These are phyloP conservation scores for Endocladia muricata DNA, from an alignment of 31 red algal species.

Conservation along the genomic window DNA sequence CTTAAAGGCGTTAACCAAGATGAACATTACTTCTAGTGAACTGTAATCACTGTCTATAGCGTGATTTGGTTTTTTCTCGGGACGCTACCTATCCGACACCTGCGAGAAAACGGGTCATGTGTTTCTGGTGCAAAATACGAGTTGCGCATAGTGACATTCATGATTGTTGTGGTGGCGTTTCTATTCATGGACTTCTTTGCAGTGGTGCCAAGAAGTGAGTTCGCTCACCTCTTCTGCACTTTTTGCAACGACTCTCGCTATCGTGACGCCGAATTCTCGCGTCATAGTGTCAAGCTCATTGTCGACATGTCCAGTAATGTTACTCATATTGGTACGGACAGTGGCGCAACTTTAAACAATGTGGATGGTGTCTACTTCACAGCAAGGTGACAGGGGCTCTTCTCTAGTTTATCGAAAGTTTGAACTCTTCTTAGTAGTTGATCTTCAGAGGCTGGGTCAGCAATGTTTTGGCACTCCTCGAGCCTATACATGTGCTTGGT, in stretches of 20 bases:
- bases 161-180: constrained; percentile 36
- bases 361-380: constrained; percentile 65
- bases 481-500: too few species aligned
- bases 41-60: constrained; percentile 55
- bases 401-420: too few species aligned
- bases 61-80: constrained; percentile 43
- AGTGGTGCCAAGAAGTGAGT: constrained; percentile 60
- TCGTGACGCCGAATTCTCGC: constrained; percentile 47
- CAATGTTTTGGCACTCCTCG: too few species aligned
- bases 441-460: too few species aligned
- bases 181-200: constrained; percentile 27
- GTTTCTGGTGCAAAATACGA: constrained; percentile 39
- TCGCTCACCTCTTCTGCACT: constrained; percentile 38
- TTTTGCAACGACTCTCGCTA: constrained; percentile 69
- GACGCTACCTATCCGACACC: constrained; percentile 42
- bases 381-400: too few species aligned
- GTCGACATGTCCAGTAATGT: constrained; percentile 52
- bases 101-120: constrained; percentile 41
- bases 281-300: constrained; percentile 26
- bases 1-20: constrained; percentile 24
- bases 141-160: constrained; percentile 42
- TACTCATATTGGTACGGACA: constrained; percentile 22
- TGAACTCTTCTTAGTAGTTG: too few species aligned
- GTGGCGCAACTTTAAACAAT: constrained; percentile 8
- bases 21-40: constrained; percentile 58